Conservation (phyloP, 768 basidiomycete genomes). For the Rhizopogon vinicolor region DNA sequence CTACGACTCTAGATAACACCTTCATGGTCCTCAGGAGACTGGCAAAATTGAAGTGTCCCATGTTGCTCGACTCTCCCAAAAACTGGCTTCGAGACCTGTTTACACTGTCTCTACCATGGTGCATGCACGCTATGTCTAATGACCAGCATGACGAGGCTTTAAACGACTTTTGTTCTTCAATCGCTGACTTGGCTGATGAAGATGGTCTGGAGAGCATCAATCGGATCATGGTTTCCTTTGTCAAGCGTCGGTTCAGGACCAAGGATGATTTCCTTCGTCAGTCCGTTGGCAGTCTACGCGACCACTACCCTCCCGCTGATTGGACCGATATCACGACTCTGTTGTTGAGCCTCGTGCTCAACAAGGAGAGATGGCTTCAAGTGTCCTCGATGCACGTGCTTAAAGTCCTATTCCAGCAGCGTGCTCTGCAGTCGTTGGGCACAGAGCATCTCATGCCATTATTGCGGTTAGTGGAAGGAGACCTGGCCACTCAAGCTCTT, state of each 20-base stretch:
- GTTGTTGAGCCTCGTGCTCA: slow-evolving; percentile 83
- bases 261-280: slow-evolving; percentile 93
- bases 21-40: slow-evolving; percentile 65
- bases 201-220: slow-evolving; percentile 77
- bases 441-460: slow-evolving; percentile 91
- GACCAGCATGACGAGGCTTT: slow-evolving; percentile 57
- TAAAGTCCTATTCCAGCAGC: slow-evolving; percentile 83
- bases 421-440: slow-evolving; percentile 69
- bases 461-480: slow-evolving; percentile 81
- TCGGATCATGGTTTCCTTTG: slow-evolving; percentile 86
- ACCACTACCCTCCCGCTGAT: slow-evolving; percentile 71
- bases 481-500: slow-evolving; percentile 78
- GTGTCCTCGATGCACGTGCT: slow-evolving; percentile 83
- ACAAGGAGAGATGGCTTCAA: slow-evolving; percentile 76
- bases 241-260: slow-evolving; percentile 83
- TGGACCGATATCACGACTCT: slow-evolving; percentile 83
- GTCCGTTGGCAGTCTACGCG: slow-evolving; percentile 78
- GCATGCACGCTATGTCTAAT: slow-evolving; percentile 70
- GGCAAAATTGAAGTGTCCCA: slow-evolving; percentile 52
- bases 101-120: slow-evolving; percentile 82
- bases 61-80: slow-evolving; percentile 66
- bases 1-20: slow-evolving; percentile 59
- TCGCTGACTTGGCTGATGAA: slow-evolving; percentile 64
- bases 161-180: slow-evolving; percentile 66
- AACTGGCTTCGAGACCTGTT: slow-evolving; percentile 80